phyloP scores from a whole-genome alignment of 129 eudicot genomes.

The Artemisia argyi region DNA sequence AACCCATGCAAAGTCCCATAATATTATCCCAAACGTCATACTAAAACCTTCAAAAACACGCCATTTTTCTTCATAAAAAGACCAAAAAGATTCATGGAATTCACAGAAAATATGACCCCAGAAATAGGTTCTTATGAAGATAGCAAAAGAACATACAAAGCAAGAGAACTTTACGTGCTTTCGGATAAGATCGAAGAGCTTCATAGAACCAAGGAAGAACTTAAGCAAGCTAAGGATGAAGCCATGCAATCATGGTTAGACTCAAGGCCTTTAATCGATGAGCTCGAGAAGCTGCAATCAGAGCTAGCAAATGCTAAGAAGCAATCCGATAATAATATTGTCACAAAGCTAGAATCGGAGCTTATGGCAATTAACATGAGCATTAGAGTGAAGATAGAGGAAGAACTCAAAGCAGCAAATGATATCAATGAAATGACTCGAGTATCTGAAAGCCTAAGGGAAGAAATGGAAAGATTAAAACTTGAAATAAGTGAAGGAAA shows the following conservation, averaged over 20 bases:
- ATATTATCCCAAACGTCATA: constrained; percentile 10
- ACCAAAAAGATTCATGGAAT: constrained; percentile 9
- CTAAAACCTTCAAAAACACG: constrained; percentile 1
- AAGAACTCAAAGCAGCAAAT: constrained; percentile 36
- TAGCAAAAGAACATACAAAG: constrained; percentile 26
- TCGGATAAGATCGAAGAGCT: constrained; percentile 47
- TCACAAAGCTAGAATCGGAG: constrained; percentile 52
- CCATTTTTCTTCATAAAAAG: neutral
- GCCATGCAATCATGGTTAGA: constrained; percentile 60
- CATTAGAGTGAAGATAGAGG: constrained; percentile 48
- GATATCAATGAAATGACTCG: constrained; percentile 38
- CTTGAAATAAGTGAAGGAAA: constrained; percentile 36
- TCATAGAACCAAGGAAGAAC: constrained; percentile 47
- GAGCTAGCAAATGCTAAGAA: constrained; percentile 36
- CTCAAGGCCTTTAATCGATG: constrained; percentile 54
- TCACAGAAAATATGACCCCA: constrained; percentile 16
- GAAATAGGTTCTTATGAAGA: constrained; percentile 31
- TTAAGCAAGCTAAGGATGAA: constrained; percentile 57
- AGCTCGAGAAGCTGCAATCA: constrained; percentile 52
- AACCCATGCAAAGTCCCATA: constrained; percentile 15
- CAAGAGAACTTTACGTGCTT: constrained; percentile 32
- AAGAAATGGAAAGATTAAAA: constrained; percentile 49
- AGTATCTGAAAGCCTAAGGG: constrained; percentile 33
- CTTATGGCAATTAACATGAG: constrained; percentile 32
- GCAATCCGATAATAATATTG: constrained; percentile 18